These are phyloP conservation scores for Pancytospora epiphaga DNA, from an alignment of 371 early-diverging fungal species.

Conservation along the genomic window DNA sequence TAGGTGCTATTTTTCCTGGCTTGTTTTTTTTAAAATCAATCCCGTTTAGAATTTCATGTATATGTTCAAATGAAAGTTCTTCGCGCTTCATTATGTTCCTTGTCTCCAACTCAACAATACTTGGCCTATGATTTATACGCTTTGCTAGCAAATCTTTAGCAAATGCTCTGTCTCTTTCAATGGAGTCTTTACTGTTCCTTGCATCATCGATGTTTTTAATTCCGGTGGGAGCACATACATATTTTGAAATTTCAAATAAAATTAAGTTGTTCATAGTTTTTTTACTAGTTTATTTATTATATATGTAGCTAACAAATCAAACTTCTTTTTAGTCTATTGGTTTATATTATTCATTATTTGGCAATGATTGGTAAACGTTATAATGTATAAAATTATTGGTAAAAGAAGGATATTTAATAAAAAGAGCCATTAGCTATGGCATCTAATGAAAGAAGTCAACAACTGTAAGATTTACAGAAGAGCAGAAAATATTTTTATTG, in stretches of 20 bases:
- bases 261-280: constrained; percentile 1
- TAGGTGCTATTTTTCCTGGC: not conserved
- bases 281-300: not conserved
- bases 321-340: too few species aligned
- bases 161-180: too few species aligned
- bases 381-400: too few species aligned
- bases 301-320: too few species aligned
- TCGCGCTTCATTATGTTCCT: not conserved
- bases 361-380: too few species aligned
- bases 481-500: too few species aligned
- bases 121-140: not conserved
- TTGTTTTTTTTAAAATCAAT: not conserved
- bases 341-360: too few species aligned
- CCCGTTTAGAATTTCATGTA: not conserved
- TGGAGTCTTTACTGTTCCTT: not conserved
- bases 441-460: too few species aligned
- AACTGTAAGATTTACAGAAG: too few species aligned
- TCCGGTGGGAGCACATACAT: not conserved
- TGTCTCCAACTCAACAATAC: not conserved
- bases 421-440: too few species aligned
- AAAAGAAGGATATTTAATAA: too few species aligned
- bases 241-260: constrained; percentile 1
- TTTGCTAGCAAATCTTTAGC: not conserved
- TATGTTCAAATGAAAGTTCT: not conserved
- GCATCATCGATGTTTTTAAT: not conserved